Percentiles rank a stretch among this genome's conserved stretches.
These are phyloP conservation scores for Silybum marianum DNA, from an alignment of 129 eudicot genomes.

Conservation along the genomic window DNA sequence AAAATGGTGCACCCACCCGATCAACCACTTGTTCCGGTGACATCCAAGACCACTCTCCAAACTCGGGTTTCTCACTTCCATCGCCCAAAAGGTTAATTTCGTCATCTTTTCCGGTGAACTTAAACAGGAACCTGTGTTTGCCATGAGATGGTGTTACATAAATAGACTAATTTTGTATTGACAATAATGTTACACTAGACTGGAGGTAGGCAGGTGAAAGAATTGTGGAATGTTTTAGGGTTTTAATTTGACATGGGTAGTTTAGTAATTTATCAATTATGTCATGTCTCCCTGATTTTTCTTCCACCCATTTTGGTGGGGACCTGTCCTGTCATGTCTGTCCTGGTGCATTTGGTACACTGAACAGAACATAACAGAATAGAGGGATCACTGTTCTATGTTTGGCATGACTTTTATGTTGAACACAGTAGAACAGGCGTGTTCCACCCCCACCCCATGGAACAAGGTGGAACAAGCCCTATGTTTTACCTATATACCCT, in stretches of 20 bases:
- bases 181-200: neutral
- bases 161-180: neutral
- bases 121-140: constrained; percentile 68
- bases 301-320: neutral
- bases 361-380: no score
- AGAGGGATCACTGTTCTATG: no score
- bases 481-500: no score
- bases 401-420: no score
- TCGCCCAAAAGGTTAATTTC: constrained; percentile 91
- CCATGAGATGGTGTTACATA: neutral
- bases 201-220: neutral
- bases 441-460: no score
- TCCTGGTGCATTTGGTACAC: no score
- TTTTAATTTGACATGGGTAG: neutral
- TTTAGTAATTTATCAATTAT: neutral
- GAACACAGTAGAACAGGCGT: no score
- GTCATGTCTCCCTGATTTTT: neutral
- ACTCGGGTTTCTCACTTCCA: constrained; percentile 94
- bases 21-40: constrained; percentile 81
- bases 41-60: constrained; percentile 96
- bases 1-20: constrained; percentile 48
- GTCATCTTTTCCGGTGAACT: constrained; percentile 82
- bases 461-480: no score
- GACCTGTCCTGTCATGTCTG: neutral
- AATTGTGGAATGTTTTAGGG: neutral